Evolutionary conservation across 2,329 filamentous ascomycete species (phyloP), one percentile per base, ranked within the genome.

Genomic region (Graphilbum fragrans): DNA sequence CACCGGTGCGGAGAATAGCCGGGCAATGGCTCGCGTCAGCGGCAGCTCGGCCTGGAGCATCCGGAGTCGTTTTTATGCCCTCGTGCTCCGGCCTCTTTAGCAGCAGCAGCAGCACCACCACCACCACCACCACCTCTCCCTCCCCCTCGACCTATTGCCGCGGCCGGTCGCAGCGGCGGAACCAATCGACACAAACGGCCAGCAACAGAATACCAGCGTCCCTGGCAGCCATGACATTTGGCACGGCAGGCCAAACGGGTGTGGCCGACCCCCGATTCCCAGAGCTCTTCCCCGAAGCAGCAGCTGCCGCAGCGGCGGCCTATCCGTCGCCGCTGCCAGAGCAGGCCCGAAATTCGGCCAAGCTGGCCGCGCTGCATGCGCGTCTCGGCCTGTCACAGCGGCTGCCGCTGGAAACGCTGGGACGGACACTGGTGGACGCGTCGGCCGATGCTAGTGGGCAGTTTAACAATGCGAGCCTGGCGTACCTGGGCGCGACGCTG

Each of bases 291-390:
- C 59, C 63, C 42, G 59, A 63, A 4, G 29, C 29, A 5, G n/a
- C n/a, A n/a, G 46, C 46, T 22, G 49, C 50, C 22, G 50, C 18
- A 5, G 39, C 42, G 21, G 36, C 46, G 18, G 35, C 45, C 47
- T 68, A 81, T 49, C 82, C 85, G 41, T 90, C 86, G 54, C 86
- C 86, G 50, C 74, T 74, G 41, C 77, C 79, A 50, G 65, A 73
- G 53, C 70, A 71, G 50, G 82, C 86, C 35, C 64, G 70, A 45
- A 61, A 69, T 50, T 96, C 90, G 37, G 80, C 87, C 47, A 96
- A 95, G 67, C 82, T 98, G 52, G 80, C 87, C 49, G 88, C 92
- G 49, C 77, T 98, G 36, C 88, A 95, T 61, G 86, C 88, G 53
- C 84, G 92, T 60, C 75, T 98, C 47, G 77, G 78, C 33, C 77